Base-by-base conservation (phyloP, 805 yeast genomes). In the Saturnispora silvae region DNA sequence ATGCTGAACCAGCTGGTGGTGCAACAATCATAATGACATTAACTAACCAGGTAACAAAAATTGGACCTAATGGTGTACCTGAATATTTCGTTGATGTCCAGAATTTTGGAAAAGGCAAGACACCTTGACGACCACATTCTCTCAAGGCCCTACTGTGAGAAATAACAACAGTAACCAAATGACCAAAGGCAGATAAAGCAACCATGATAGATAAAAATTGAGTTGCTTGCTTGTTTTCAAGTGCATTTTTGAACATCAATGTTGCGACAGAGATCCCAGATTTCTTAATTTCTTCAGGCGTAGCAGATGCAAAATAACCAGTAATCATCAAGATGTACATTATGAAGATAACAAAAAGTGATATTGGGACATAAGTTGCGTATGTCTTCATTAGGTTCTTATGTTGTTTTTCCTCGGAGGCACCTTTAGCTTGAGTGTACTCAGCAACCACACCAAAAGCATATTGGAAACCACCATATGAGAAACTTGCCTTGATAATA, bases 1-100 rank as follows among this genome's bases (percentile, higher is more conserved):
- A 83, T 33, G 94, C 94, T 53, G 82, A 94, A 40, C 92, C 94
- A 19, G 87, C 82, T 15, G 92, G 89, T 29, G 84, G 83, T 4
- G 89, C 92, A 32, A 81, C 52, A 42, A 84, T 73, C 34, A 85
- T 76, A 36, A 83, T 65, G 28, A 79, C 59, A 61, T 87, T 81
- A 14, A 82, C 77, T 32, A 77, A 56, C 73, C 83, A 82, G 54
- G 83, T 94, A 56, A 80, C 80, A 48, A 77, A 65, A 37, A 83
- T 62, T 35, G 89, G 94, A 30, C 75, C 71, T 44, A 73, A 58
- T 31, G 94, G 94, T 3, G 92, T 66, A 47, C 70, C 70, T 57
- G 81, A 79, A 4, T 94, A 94, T 51, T 59, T 75, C 30, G 76
- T 73, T 34, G 80, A 61, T 4, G 87, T 84, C 58, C 77, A 81